Evolutionary conservation across 1,284 basidiomycete genomes (phyloP), one percentile per base, ranked within the genome.

Genomic region (Agaricales sp.): DNA sequence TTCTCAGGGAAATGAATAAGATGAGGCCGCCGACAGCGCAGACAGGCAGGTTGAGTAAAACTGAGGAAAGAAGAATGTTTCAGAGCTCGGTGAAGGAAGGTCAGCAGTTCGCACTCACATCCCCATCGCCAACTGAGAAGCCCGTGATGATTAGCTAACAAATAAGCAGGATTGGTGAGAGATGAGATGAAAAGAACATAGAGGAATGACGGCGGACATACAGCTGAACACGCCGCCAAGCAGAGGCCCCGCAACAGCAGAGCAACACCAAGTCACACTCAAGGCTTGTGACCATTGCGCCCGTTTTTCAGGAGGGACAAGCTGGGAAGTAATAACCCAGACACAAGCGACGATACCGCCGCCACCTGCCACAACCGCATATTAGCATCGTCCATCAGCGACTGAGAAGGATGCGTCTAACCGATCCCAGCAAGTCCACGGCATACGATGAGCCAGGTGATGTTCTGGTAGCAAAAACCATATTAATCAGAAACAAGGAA

Each of bases 271-370:
- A 37, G 87, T 89, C 49, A 87, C 63, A 55, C 84, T 88, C 37
- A 89, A 71, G 19, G 84, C 84, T 62, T 85, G 82, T 8, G 84
- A 87, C 87, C 85, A 90, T 59, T 80, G 85, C 46, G 86, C 80
- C 52, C 84, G 77, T 52, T 74, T 69, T 53, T 68, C 69, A 30
- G 77, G 71, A 58, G 80, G 77, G 38, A 89, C 85, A 52, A 89
- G 79, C 61, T 88, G 86, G 55, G 84, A 75, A 46, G 84, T 87
- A 53, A 90, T 82, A 20, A 86, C 77, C 87, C 87, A 90, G 41
- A 90, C 86, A 43, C 82, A 73, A 55, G 77, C 80, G 43, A 89
- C 87, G 53, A 90, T 88, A 8, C 87, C 87, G 44, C 87, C 87
- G 16, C 80, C 87, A 19, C 87, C 30, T 35, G 30, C n/a, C 11